Evolutionary conservation across 805 yeast genomes (phyloP), one percentile per base, ranked within the genome.

Genomic region (Lachancea waltii): DNA sequence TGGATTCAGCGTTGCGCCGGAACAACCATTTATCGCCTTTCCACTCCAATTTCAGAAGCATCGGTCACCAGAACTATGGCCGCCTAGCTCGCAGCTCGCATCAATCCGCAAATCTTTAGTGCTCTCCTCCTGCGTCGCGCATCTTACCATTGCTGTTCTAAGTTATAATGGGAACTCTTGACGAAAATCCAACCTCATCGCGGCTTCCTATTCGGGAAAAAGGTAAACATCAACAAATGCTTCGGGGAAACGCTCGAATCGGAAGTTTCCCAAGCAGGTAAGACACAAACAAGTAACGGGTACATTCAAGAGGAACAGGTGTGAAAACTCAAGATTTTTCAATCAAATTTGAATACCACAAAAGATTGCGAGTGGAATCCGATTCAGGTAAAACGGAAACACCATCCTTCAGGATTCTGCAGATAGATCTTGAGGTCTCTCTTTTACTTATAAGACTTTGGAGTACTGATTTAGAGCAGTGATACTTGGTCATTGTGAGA

Each of bases 331-430:
- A 19, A 30, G 33, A 30, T 16, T 30, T 30, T 30, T 30, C 33
- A 15, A 13, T 19, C 15, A 30, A 15, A 16, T 30, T 16, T 30
- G 22, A 36, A 25, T 17, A 14, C 40, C 26, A 30, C 40, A 24
- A 36, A 36, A 25, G 31, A 20, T 16, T 35, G 28, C 25, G 35
- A 23, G 29, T 20, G 16, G 20, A 19, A 36, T 23, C 40, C 40
- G 30, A 36, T 36, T 36, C 40, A 36, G 40, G 40, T 28, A 36
- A 36, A 36, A 36, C 35, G 40, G 40, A 36, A 36, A 36, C 40
- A 36, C 19, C 30, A 25, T 36, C 30, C 14, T n/a, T 27, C 13
- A 17, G 25, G 21, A 33, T 24, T 15, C n/a, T 23, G 26, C 26
- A 23, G 26, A 23, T 11, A 11, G 26, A 33, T 13, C n/a, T 15